Percentiles rank a stretch among this genome's conserved stretches.
Conservation (phyloP, 2,329 filamentous ascomycete species). For the Cercospora zeae-maydis region DNA sequence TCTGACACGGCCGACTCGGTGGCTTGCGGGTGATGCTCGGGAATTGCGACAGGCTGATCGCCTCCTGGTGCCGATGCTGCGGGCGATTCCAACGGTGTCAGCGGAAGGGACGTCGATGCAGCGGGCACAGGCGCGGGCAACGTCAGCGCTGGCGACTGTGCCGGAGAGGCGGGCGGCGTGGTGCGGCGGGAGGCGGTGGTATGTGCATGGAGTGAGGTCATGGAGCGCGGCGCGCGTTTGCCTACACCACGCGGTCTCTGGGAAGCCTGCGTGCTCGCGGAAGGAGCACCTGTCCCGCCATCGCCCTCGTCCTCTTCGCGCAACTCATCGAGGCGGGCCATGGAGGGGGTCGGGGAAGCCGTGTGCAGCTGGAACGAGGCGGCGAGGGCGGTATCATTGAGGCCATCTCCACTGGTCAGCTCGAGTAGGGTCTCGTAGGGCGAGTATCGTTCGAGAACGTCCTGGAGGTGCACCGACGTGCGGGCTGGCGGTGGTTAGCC, state of each 20-base stretch:
- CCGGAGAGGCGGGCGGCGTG: background rate
- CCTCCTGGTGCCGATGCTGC: background rate
- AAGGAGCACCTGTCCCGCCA: conserved; percentile 13
- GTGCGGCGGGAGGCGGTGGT: background rate
- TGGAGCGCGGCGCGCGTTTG: conserved; percentile 17
- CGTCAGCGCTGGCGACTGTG: background rate
- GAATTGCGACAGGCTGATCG: background rate
- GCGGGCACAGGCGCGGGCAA: background rate
- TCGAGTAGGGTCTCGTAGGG: conserved; percentile 84
- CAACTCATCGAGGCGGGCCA: conserved; percentile 82
- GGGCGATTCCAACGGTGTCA: conserved; percentile 32
- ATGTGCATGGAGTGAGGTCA: conserved; percentile 22
- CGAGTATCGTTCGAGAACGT: conserved; percentile 64
- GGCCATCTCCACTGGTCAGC: conserved; percentile 68
- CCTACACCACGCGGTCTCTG: conserved; percentile 24
- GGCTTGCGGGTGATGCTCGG: background rate
- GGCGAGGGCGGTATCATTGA: conserved; percentile 84
- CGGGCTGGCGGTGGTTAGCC: conserved; percentile 58
- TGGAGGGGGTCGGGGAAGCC: conserved; percentile 80
- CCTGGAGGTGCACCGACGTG: conserved; percentile 66
- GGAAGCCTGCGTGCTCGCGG: conserved; percentile 22
- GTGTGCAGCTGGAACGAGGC: conserved; percentile 86
- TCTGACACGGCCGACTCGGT: background rate
- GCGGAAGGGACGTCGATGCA: conserved; percentile 12
- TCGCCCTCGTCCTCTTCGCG: conserved; percentile 85